These are phyloP conservation scores for Fusarium sp. DNA, from an alignment of 2,329 filamentous ascomycete genomes.

Conservation along the genomic window DNA sequence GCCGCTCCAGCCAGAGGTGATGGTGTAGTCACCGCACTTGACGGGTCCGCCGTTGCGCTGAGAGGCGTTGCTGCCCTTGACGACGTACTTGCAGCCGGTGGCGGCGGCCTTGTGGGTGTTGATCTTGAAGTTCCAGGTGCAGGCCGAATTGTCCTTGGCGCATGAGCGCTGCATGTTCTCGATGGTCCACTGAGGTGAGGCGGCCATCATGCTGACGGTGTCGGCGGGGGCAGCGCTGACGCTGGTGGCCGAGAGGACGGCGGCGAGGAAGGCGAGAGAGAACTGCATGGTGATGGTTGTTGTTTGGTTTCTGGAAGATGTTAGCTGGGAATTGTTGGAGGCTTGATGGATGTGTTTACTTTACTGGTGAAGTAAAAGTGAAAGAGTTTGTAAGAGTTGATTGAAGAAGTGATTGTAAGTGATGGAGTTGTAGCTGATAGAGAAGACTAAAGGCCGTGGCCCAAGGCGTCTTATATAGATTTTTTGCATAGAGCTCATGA, in stretches of 20 bases:
- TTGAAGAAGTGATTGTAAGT: neutral
- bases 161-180: conserved; percentile 56
- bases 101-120: conserved; percentile 59
- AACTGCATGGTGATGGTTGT: conserved; percentile 57
- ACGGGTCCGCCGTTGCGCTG: conserved; percentile 55
- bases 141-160: conserved; percentile 54
- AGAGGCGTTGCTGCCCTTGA: conserved; percentile 53
- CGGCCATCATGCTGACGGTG: conserved; percentile 57
- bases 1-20: conserved; percentile 68
- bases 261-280: conserved; percentile 54
- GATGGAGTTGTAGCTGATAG: conserved; percentile 31
- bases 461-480: conserved; percentile 5
- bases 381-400: neutral
- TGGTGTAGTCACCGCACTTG: conserved; percentile 62
- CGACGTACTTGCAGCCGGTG: conserved; percentile 44
- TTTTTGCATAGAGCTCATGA: neutral
- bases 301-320: neutral
- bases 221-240: conserved; percentile 53
- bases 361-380: neutral
- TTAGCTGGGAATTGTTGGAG: neutral
- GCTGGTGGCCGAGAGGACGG: conserved; percentile 49
- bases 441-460: accelerated
- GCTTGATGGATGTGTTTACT: no score
- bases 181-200: conserved; percentile 58
- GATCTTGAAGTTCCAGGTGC: conserved; percentile 61